Evolutionary conservation across 2,329 filamentous ascomycete genomes (phyloP).

Genomic region (Colletotrichum tabaci): DNA sequence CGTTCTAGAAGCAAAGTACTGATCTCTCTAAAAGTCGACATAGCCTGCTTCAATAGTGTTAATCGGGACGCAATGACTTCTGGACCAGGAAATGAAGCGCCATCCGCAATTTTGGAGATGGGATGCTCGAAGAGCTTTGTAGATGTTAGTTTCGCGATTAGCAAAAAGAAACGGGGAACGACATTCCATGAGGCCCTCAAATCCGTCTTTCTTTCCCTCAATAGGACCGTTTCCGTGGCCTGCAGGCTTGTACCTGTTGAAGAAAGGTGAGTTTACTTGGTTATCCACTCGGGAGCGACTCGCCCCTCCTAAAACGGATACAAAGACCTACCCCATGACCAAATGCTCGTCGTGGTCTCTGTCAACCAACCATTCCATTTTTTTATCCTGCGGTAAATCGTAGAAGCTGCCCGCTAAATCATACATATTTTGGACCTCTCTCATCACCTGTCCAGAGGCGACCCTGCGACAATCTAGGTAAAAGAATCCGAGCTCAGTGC

Average conservation of each 20-base stretch:
- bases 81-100: conserved; percentile 15
- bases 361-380: conserved; percentile 19
- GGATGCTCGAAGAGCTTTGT: conserved; percentile 21
- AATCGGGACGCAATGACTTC: conserved; percentile 11
- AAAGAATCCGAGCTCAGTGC: conserved; percentile 28
- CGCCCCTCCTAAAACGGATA: too few relatives aligned
- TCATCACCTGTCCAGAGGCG: conserved; percentile 14
- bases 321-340: conserved; percentile 21
- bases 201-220: conserved; percentile 25
- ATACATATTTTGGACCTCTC: conserved; percentile 20
- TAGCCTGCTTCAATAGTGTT: conserved; percentile 4
- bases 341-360: conserved; percentile 30
- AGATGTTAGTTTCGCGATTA: neutral
- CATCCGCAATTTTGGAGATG: conserved; percentile 16
- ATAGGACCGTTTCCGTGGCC: conserved; percentile 27
- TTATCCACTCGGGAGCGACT: too few relatives aligned
- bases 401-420: conserved; percentile 19
- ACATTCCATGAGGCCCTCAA: conserved; percentile 26
- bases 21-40: conserved; percentile 15
- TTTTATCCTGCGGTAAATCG: conserved; percentile 10
- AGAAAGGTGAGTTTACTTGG: neutral
- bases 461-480: conserved; percentile 17
- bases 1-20: conserved; percentile 12
- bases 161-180: neutral
- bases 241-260: conserved; percentile 22